Evolutionary conservation across 2,329 filamentous ascomycete genomes (phyloP), one percentile per base, ranked within the genome.

Genomic region (Xylaria sp.): DNA sequence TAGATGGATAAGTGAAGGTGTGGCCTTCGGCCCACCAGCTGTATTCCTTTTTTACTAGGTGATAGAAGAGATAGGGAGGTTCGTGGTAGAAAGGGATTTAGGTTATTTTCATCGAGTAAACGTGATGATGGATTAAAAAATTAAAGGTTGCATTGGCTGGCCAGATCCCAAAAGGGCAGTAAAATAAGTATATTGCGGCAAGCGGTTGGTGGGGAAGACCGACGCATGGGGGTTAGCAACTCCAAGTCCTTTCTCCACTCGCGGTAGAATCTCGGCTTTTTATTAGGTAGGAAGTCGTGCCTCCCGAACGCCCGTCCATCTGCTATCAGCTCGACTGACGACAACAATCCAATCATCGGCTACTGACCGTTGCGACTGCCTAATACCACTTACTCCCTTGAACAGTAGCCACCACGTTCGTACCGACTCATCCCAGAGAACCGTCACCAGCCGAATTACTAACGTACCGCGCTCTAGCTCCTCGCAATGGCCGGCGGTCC

Each of bases 401-500:
- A 59, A 49, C 17, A 62, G 4, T 15, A 58, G 49, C 56, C 61
- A 31, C 42, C 5, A 36, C 20, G 63, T 64, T n/a, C 44, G 66
- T 65, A 23, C 31, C 15, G 13, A 2, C 28, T 15, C 23, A 17
- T 13, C 56, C 28, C 3, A 15, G 20, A 33, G 10, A 63, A 23
- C 26, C 13, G 3, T 13, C 28, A 9, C 23, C 48, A 38, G 58
- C 7, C 6, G n/a, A 33, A 42, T 42, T 42, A 58, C 48, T 64
- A 17, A 63, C 42, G 28, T 9, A 36, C 51, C 42, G 40, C 31
- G 17, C 31, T 42, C 49, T 26, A 63, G 65, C 68, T 63, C 46
- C 40, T 64, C 69, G 77, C 74, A 74, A 82, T 82, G 80, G 79
- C 80, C 70, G 70, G 63, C 48, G 78, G 76, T 59, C 69, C 67